Percentiles rank a stretch among this genome's conserved stretches.
These are phyloP conservation scores for Aureobasidium sp. DNA, from an alignment of 2,329 filamentous ascomycete genomes.

Conservation along the genomic window DNA sequence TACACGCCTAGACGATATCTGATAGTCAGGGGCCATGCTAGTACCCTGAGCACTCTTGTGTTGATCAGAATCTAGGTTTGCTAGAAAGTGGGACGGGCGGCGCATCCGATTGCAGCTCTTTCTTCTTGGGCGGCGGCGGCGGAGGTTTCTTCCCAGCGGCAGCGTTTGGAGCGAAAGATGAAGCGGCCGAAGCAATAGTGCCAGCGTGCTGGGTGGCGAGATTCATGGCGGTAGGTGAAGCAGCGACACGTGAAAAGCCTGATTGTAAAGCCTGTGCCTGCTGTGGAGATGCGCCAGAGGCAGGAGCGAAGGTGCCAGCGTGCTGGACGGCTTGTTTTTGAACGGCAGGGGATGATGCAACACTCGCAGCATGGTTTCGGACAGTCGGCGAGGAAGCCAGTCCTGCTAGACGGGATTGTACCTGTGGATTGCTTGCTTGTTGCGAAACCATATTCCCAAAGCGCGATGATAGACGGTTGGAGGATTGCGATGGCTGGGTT, in stretches of 20 bases:
- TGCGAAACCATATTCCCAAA: conserved; percentile 21
- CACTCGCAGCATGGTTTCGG: not conserved
- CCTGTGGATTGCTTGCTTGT: conserved; percentile 53
- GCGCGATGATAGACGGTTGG: not conserved
- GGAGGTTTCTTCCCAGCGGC: conserved; percentile 46
- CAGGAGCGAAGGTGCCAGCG: not conserved
- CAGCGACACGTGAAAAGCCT: conserved; percentile 4
- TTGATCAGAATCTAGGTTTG: conserved; percentile 40
- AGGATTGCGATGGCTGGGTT: conserved; percentile 6
- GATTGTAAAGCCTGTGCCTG: conserved; percentile 6
- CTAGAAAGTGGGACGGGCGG: conserved; percentile 53
- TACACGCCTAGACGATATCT: not conserved
- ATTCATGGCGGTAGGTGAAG: conserved; percentile 3
- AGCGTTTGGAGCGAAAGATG: conserved; percentile 23
- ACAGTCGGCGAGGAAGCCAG: conserved; percentile 51
- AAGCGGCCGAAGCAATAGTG: conserved; percentile 1
- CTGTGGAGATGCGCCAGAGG: conserved; percentile 2
- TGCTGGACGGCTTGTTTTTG: conserved; percentile 9
- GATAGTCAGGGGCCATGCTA: not conserved
- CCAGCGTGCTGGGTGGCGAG: not conserved
- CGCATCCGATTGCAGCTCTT: conserved; percentile 38
- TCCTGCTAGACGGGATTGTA: conserved; percentile 55
- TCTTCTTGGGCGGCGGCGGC: conserved; percentile 53
- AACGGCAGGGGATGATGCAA: conserved; percentile 4
- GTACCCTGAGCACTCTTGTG: not conserved